Base-by-base conservation (phyloP, 164 flowering plant genomes). In the Piper betle region DNA sequence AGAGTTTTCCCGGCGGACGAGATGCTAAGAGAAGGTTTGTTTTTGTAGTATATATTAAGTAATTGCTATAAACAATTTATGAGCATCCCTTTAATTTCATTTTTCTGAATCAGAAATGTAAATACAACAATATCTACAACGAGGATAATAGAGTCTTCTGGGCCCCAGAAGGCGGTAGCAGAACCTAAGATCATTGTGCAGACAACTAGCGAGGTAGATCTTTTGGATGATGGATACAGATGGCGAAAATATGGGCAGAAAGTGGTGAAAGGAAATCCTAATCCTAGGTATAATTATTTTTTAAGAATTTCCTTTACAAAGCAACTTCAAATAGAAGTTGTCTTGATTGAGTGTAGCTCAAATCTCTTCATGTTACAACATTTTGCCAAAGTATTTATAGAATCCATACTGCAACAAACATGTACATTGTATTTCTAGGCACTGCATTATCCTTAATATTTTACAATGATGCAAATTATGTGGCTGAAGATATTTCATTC, bases 191-290 rank as follows among this genome's bases (percentile, higher is more conserved):
- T 93, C 58, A 78, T 93, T 68, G 91, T 93, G 69, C 97, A 93
- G 75, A 93, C 97, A 37, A 86, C 87, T 70, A 93, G 97, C 76
- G 97, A 90, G 69, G 96, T 93, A 73, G 97, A 93, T 78, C 87
- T 93, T 55, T 76, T 93, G 73, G 98, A 93, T 79, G 98, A 93
- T 73, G 98, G 98, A 18, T 93, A 80, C 68, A 80, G 88, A 68
- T 93, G 98, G 98, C 87, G 98, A 74, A 93, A 93, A 69, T 93
- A 93, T 70, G 98, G 98, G 52, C 96, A 93, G 80, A 93, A 93
- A 71, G 91, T 90, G 68, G 98, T 93, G 64, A 93, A 90, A 72
- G 97, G 98, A 57, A 93, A 87, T 76, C 86, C 86, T 68, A 71
- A 93, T 74, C 98, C 99, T 64, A 90, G 97, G 99, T 93, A 6